Evolutionary conservation across 345 rosid species (phyloP), one percentile per base, ranked within the genome.

Genomic region (Eucalyptus fibrosa): DNA sequence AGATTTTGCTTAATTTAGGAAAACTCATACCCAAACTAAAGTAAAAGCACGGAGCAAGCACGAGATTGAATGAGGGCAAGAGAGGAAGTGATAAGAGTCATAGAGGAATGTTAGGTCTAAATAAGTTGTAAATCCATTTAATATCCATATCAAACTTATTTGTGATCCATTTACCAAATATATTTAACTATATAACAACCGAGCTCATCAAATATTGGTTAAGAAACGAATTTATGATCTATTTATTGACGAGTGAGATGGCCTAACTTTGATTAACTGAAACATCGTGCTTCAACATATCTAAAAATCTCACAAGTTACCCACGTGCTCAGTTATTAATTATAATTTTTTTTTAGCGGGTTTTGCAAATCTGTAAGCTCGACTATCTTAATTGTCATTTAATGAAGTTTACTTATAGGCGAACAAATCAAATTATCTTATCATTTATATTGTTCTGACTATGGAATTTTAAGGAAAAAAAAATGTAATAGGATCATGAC

Each of bases 61-160:
- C 0, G 1, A 56, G 30, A 56, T 56, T 5, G 3, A 56, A 2
- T 24, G 30, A 56, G 3, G 13, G 30, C 1, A 11, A 56, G 62
- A 56, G 3, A 56, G 62, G 3, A 23, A 56, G 6, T 56, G 14
- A 56, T 0, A 26, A 56, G 14, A 56, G 6, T 56, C 30, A 56
- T 10, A 24, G 3, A 56, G 13, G 14, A 9, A 23, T 0, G 6
- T 4, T 0, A 0, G 0, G 1, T 56, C 14, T 24, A 56, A 56
- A 23, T 56, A 23, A 24, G 1, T 56, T 56, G 7, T 24, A 10
- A 9, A 56, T 23, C 3, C 28, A 56, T 56, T 26, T 56, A 24
- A 56, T 11, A 56, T 11, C 6, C 3, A 56, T 56, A 5, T 56
- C 62, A 56, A 56, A 56, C 6, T 56, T 13, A 24, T 23, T 55